Evolutionary conservation across 257 asterid genomes (phyloP).

Genomic region (Catharanthus roseus): DNA sequence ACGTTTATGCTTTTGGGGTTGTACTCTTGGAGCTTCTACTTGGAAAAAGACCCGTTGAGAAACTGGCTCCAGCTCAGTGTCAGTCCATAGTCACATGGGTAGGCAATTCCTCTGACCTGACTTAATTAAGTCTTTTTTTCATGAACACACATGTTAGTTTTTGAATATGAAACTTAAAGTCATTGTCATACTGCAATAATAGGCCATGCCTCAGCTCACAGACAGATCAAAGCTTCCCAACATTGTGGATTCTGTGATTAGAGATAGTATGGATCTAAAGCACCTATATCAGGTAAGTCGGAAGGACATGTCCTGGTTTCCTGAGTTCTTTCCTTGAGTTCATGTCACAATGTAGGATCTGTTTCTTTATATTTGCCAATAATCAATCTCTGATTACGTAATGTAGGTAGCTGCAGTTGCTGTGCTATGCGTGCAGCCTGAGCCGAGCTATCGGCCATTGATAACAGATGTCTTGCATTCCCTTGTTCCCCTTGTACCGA

Average conservation of each 20-base stretch:
- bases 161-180: conserved; percentile 1
- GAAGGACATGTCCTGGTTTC: not conserved
- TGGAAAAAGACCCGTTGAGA: conserved; percentile 65
- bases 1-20: conserved; percentile 75
- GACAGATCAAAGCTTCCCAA: conserved; percentile 62
- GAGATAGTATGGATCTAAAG: conserved; percentile 52
- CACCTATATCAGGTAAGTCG: conserved; percentile 57
- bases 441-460: conserved; percentile 77
- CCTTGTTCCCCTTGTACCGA: conserved; percentile 68
- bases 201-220: conserved; percentile 89
- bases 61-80: conserved; percentile 44
- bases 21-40: conserved; percentile 73
- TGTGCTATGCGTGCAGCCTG: conserved; percentile 70
- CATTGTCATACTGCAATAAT: conserved; percentile 16
- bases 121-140: conserved; percentile 10
- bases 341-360: not conserved
- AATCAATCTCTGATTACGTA: no score
- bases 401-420: conserved; percentile 82
- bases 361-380: no score
- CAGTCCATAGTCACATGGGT: conserved; percentile 80
- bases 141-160: not conserved
- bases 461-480: conserved; percentile 75
- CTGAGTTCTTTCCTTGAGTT: not conserved
- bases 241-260: conserved; percentile 64
- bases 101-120: conserved; percentile 8